Conservation (phyloP, 2,329 filamentous ascomycete genomes). For the Fusarium brevicatenulatum region DNA sequence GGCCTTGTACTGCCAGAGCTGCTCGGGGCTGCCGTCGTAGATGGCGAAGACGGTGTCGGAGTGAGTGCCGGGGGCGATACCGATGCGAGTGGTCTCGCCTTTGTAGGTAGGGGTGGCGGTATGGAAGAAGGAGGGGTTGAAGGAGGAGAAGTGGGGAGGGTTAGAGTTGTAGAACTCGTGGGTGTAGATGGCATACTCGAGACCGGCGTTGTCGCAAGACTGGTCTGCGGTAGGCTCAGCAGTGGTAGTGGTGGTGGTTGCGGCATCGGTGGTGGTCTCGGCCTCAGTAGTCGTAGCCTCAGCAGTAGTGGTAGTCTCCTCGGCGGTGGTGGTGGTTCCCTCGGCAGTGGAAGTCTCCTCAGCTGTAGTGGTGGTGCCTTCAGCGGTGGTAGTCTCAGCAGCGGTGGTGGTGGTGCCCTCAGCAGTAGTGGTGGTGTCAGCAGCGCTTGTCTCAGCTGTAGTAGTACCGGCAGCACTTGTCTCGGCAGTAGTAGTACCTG, state of each 20-base stretch:
- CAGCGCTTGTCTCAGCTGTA: background rate
- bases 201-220: constrained; percentile 3
- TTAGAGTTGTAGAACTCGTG: constrained; percentile 1
- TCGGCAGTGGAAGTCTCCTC: background rate
- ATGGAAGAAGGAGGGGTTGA: background rate
- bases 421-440: background rate
- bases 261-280: background rate
- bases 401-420: rapidly evolving
- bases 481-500: background rate
- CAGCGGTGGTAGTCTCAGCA: background rate
- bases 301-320: rapidly evolving
- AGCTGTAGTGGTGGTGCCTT: background rate
- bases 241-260: background rate
- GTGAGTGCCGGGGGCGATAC: background rate
- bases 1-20: constrained; percentile 13
- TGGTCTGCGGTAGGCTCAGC: constrained; percentile 4
- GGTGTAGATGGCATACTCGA: constrained; percentile 4
- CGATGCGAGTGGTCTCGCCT: background rate
- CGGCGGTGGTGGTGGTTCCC: background rate
- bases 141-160: background rate
- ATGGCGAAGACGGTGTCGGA: background rate
- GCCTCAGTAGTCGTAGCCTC: background rate
- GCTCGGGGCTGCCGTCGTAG: background rate
- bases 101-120: background rate
- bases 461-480: background rate